Base-by-base conservation (phyloP, 805 yeast species). In the Diddensiella santjacobensis region DNA sequence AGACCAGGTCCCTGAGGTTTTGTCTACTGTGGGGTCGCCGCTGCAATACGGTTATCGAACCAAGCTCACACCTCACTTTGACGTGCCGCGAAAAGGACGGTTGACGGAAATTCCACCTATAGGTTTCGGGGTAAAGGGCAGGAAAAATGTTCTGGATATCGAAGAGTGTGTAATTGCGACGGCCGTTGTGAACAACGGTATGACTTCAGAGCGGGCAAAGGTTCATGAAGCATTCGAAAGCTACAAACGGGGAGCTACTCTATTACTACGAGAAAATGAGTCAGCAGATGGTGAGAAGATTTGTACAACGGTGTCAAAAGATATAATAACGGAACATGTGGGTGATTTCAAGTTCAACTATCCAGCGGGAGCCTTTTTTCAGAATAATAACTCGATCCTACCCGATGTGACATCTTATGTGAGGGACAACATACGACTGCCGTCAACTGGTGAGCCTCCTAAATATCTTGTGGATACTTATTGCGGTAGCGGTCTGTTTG, bases 91-190 rank as follows among this genome's bases (percentile, higher is more conserved):
- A 59, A 52, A 62, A 10, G 53, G 62, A 13, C 69, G 69, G 44
- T 52, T 52, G 10, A 53, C 52, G 20, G 50, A 52, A n/a, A 70
- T 72, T 10, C 96, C 96, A 15, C 78, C 86, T 13, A 71, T 93
- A 48, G 99, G 99, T 1, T 93, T 91, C 69, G 96, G 95, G 4
- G 74, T 83, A 45, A 86, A 86, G 63, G 96, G 96, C 30, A 67
- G 73, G 33, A 75, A 71, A 18, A 67, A 78, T 4, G 83, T 87
- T 22, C 69, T 93, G 53, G 99, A 93, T 65, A 90, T 93, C 54
- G 99, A 93, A 64, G 96, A 89, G 55, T 93, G 98, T 66, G 70
- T 83, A 2, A 88, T 93, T 56, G 98, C 96, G 3, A 93, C 98
- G 0, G 69, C 72, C 1, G 81, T 86, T 33, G 76, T 93, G 30